Evolutionary conservation across 2,329 filamentous ascomycete species (phyloP), one percentile per base, ranked within the genome.

Genomic region (Colletotrichum melonis): DNA sequence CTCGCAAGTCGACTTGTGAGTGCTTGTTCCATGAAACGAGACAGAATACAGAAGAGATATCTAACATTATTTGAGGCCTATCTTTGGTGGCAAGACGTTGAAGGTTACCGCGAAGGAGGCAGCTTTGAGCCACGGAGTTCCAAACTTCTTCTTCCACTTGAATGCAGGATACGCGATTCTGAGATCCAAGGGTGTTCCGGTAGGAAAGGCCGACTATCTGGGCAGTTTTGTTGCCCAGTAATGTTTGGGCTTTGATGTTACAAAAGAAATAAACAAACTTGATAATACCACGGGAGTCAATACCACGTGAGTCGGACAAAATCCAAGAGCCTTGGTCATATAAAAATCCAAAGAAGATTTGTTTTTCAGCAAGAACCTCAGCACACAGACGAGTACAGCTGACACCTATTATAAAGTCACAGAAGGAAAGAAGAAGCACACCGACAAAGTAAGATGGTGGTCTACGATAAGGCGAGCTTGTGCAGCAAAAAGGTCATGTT

Each of bases 131-230:
- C 87, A 85, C 77, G 84, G 81, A 3, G 71, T 91, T 52, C 89
- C 90, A 14, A 92, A 92, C 78, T 85, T 91, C 77, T 90, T 85
- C 79, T 92, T 92, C 78, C 91, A 92, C 76, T 73, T 88, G 5
- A 85, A 82, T 28, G 90, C 85, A 6, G 86, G 87, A 7, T 92
- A 92, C 79, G 82, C 79, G 2, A 87, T 93, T 62, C 77, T 92
- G 76, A 82, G 91, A 62, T 83, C 82, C 59, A 85, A 88, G 79
- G 90, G 90, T 0, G 88, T 92, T 16, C 85, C 85, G 1, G 26
- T 93, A 35, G 90, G 90, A 12, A 92, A 92, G 84, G 49, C 75
- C 24, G 89, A 92, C 76, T 92, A 84, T 77, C 76, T 91, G 59
- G 64, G n/a, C 14, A 62, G 70, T 49, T 73, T 73, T 16, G 22